phyloP scores from a whole-genome alignment of 495 filamentous ascomycete species.

The Xylaria telfairii region DNA sequence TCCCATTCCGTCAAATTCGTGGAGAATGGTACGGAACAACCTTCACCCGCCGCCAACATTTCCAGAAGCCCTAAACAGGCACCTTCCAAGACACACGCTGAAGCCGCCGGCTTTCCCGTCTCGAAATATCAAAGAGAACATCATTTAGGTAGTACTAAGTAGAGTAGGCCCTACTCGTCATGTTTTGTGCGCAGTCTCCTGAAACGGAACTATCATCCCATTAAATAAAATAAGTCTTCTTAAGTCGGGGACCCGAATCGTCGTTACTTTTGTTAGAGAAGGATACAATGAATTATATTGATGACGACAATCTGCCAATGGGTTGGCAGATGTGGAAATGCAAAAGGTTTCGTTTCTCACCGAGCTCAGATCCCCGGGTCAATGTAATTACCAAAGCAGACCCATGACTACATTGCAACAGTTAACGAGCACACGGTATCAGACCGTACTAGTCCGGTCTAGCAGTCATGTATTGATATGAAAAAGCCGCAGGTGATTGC shows the following conservation, averaged over 20 bases:
- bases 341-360: background rate
- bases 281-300: background rate
- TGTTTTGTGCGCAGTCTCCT: too few species aligned
- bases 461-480: background rate
- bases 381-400: background rate
- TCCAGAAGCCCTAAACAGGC: constrained; percentile 1
- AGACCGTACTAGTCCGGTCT: background rate
- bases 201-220: background rate
- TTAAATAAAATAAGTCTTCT: background rate
- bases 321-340: background rate
- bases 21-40: constrained; percentile 20
- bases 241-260: background rate
- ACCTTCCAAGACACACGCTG: background rate
- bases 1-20: background rate
- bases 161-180: background rate
- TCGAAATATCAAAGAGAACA: background rate
- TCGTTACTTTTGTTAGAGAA: background rate
- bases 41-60: constrained; percentile 8
- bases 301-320: background rate
- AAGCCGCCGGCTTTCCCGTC: background rate
- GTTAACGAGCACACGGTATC: background rate
- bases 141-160: background rate
- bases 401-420: background rate
- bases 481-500: background rate
- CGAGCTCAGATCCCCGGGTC: background rate